Base-by-base conservation (phyloP, 257 asterid species). In the Euphrasia confusa region DNA sequence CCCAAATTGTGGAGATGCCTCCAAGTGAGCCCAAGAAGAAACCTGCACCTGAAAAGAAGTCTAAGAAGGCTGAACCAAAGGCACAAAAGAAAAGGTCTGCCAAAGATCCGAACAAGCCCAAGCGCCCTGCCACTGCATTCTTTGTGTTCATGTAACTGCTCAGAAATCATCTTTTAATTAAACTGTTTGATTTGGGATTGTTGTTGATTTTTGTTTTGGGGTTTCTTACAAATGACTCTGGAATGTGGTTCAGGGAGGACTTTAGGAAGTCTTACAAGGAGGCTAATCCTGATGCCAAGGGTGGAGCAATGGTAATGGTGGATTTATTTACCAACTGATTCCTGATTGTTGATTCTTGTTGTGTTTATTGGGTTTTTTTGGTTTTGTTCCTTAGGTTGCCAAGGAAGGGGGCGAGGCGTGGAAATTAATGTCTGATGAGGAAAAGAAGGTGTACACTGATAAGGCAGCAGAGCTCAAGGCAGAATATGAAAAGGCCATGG, bases 381-480 rank as follows among this genome's bases (percentile, higher is more conserved):
- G 39, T 44, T 11, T 2, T 44, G 15, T 2, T 44, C 7, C 33
- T 28, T 69, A 89, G 96, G 96, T 79, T 71, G 96, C 95, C 0
- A 91, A 88, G 58, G 95, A 83, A 73, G 95, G 95, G 63, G 97
- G 97, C 60, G 84, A 67, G 79, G 81, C 81, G 67, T 89, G 95
- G 97, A 86, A 82, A 47, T 79, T 89, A 10, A 4, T 88, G 85
- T 74, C 83, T 39, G 90, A 83, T 59, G 98, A 88, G 42, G 15
- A 90, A 47, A 90, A 83, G 83, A 77, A 81, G 72, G 80, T 61
- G 0, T 87, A 83, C 30, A n/a, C 49, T 35, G 95, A 90, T 15
- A 87, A 58, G 74, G 95, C 92, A 7, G 90, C 92, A 33, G 90
- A 87, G 80, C 89, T 78, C 49, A 90, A 90, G 92, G 92, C 92